Percentiles rank a stretch among this genome's conserved stretches.
These are phyloP conservation scores for Hirschioporus abietinus DNA, from an alignment of 768 basidiomycete genomes.

Conservation along the genomic window DNA sequence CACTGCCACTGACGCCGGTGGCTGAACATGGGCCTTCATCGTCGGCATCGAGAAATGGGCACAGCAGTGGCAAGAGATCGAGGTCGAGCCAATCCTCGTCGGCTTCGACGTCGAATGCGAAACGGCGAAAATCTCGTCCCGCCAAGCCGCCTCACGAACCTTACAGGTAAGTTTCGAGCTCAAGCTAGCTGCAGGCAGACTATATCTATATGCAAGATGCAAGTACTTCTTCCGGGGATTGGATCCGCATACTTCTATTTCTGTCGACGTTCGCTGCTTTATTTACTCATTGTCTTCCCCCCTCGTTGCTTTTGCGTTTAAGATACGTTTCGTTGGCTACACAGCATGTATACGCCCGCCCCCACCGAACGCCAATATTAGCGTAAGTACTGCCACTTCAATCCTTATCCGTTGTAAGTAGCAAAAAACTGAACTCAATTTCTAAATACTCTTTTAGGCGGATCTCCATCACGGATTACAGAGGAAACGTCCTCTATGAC, in stretches of 20 bases:
- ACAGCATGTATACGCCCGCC: conserved; percentile 39
- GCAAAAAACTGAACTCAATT: conserved; percentile 1
- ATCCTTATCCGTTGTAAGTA: conserved; percentile 4
- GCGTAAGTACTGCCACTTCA: conserved; percentile 33
- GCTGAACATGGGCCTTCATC: neutral
- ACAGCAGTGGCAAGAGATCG: neutral
- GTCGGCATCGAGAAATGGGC: neutral
- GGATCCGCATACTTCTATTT: neutral
- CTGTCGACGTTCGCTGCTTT: neutral
- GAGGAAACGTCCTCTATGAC: conserved; percentile 40
- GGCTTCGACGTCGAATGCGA: neutral
- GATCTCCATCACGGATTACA: conserved; percentile 46
- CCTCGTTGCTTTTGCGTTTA: conserved; percentile 5
- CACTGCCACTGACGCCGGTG: neutral
- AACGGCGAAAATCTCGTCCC: neutral
- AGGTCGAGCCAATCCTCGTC: neutral
- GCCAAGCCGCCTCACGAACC: neutral
- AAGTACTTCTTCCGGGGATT: neutral
- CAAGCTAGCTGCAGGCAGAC: neutral
- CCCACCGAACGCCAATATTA: conserved; percentile 41
- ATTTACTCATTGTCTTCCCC: neutral
- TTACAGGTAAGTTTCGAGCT: neutral
- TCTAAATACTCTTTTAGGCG: conserved; percentile 30
- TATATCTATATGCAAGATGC: neutral
- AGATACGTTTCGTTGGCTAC: conserved; percentile 46